Conservation (phyloP, 345 rosid genomes). For the Eucalyptus tenuipes region DNA sequence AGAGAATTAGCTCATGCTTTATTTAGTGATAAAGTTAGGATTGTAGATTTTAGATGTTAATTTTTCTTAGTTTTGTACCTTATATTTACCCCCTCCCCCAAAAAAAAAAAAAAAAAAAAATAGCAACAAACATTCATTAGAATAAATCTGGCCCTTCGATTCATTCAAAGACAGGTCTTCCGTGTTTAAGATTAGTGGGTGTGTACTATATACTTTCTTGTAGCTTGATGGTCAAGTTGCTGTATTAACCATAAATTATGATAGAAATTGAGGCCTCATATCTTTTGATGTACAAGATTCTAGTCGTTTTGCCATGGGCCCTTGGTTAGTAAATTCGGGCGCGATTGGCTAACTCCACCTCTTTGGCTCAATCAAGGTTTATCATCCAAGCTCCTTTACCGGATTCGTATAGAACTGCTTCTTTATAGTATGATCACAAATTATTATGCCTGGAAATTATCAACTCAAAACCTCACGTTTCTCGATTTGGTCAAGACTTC, state of each 20-base stretch:
- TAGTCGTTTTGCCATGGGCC: not conserved
- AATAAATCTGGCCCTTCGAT: not conserved
- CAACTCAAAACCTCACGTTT: no score
- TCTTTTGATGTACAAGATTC: not conserved
- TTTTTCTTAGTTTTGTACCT: no score
- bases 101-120: no score
- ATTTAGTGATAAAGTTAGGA: no score
- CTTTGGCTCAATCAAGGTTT: not conserved
- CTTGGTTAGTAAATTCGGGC: not conserved
- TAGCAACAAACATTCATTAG: not conserved
- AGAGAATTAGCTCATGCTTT: no score
- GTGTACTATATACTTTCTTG: not conserved
- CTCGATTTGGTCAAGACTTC: not conserved
- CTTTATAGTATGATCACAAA: not conserved
- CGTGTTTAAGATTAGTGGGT: not conserved
- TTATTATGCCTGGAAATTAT: not conserved
- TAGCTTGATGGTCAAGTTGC: not conserved
- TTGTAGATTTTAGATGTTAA: no score
- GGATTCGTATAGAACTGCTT: not conserved
- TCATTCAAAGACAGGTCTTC: not conserved
- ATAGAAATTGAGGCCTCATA: not conserved
- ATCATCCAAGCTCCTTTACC: not conserved
- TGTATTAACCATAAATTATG: not conserved
- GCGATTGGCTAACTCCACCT: not conserved
- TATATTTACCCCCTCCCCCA: no score